Percentiles rank a stretch among this genome's conserved stretches.
These are phyloP conservation scores for Puccinia horiana DNA, from an alignment of 1,284 basidiomycete genomes.

Conservation along the genomic window DNA sequence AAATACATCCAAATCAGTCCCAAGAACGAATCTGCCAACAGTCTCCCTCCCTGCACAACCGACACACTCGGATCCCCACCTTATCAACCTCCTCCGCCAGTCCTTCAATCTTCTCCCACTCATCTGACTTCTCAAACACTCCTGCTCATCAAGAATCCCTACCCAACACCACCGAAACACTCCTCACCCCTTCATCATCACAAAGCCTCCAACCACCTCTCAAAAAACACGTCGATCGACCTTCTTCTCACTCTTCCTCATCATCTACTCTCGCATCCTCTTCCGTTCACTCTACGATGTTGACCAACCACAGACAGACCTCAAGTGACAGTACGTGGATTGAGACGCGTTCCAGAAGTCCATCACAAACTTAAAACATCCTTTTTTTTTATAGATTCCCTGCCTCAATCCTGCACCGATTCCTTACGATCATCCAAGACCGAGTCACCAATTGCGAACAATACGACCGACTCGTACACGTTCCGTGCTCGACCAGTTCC, in stretches of 20 bases:
- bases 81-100: background rate
- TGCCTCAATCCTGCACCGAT: background rate
- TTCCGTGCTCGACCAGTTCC: slow-evolving; percentile 20
- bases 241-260: background rate
- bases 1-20: background rate
- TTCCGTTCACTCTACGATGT: background rate
- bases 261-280: background rate
- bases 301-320: background rate
- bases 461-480: background rate
- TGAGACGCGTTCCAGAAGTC: background rate
- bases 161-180: background rate
- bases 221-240: background rate
- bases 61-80: background rate
- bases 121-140: background rate
- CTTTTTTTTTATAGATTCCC: slow-evolving; percentile 1
- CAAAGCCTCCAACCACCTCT: background rate
- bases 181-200: background rate
- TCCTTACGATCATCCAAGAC: background rate
- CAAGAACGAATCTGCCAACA: background rate
- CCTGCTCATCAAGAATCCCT: background rate
- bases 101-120: background rate
- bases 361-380: background rate
- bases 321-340: background rate
- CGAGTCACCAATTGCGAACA: background rate
- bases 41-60: background rate